A percentile compares a stretch with the other conserved stretches of the same genome.
phyloP scores from a whole-genome alignment of 1,284 basidiomycete species.

The Ceratobasidium sp. region DNA sequence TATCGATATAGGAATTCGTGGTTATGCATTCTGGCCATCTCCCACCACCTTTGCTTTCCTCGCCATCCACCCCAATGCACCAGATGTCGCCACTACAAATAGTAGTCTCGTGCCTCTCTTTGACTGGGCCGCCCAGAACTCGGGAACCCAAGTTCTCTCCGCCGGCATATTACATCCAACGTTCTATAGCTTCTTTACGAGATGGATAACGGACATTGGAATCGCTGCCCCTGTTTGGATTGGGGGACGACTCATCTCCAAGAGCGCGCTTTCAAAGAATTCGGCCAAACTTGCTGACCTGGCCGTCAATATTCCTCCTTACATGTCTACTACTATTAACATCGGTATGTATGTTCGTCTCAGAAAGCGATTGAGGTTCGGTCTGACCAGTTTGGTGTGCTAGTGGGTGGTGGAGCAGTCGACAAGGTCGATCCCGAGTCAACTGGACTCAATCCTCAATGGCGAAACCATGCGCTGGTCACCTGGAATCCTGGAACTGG shows the following conservation, averaged over 20 bases:
- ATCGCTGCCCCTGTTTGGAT: background rate
- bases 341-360: too few relatives aligned
- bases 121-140: slow-evolving; percentile 5
- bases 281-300: background rate
- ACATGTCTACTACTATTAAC: background rate
- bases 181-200: background rate
- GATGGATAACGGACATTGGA: background rate
- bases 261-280: background rate
- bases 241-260: background rate
- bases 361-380: too few relatives aligned
- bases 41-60: background rate
- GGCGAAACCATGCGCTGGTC: slow-evolving; percentile 52
- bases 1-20: slow-evolving; percentile 5
- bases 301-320: background rate
- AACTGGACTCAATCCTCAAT: slow-evolving; percentile 55
- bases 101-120: background rate
- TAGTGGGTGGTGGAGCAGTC: slow-evolving; percentile 54
- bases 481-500: slow-evolving; percentile 44
- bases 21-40: background rate
- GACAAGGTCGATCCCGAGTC: slow-evolving; percentile 50
- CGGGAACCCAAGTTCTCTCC: background rate
- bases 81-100: background rate
- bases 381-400: background rate
- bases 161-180: background rate
- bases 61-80: slow-evolving; percentile 7